Conservation (phyloP, 352 stramenopile genomes). For the Globisporangium irregulare region DNA sequence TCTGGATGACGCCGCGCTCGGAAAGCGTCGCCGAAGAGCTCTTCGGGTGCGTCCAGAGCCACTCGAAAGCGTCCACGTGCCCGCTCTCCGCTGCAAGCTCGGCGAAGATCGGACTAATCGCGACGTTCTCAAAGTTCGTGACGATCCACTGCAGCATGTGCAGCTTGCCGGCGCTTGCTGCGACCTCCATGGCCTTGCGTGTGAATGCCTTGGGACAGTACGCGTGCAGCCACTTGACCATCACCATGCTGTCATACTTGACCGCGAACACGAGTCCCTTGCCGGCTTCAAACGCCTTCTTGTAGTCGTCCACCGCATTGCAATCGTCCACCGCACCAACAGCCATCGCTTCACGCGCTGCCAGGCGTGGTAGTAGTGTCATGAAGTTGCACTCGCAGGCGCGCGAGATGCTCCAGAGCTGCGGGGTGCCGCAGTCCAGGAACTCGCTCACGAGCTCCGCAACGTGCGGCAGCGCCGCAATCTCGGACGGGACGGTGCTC, state of each 20-base stretch:
- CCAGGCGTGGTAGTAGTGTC: slow-evolving; percentile 20
- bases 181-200: background rate
- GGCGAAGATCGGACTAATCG: background rate
- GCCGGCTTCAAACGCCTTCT: background rate
- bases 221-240: slow-evolving; percentile 5
- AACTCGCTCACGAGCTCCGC: background rate
- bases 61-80: background rate
- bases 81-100: background rate
- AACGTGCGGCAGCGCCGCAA: slow-evolving; percentile 4
- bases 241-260: background rate
- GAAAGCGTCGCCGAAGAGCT: background rate
- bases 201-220: background rate
- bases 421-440: background rate
- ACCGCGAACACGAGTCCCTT: background rate
- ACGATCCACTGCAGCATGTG: background rate
- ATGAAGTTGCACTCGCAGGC: slow-evolving; percentile 5
- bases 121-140: background rate
- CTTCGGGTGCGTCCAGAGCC: slow-evolving; percentile 1
- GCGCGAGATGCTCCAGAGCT: slow-evolving; percentile 1
- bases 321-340: background rate
- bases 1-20: background rate
- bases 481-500: background rate
- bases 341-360: slow-evolving; percentile 5
- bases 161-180: background rate
- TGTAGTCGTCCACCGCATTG: background rate